Evolutionary conservation across 305 asterid species (phyloP), one percentile per base, ranked within the genome.

Genomic region (Rubia balearica): DNA sequence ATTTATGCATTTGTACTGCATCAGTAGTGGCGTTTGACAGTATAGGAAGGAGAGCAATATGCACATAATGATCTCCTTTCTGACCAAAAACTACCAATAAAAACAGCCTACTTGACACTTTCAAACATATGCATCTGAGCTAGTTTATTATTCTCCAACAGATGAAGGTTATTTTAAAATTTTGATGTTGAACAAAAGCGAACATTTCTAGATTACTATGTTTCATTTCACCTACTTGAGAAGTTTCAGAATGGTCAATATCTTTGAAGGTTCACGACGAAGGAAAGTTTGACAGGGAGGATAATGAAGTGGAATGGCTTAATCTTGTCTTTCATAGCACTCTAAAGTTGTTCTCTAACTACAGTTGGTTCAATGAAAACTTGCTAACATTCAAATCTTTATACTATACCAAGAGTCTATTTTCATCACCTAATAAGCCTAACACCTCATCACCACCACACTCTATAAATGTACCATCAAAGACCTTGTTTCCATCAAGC

Each of bases 321-420:
- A 24, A 69, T 76, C 79, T 75, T 85, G 88, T 81, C 96, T 86
- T 90, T 79, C 84, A 78, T 83, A 83, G 76, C 89, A 88, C 95
- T 86, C 96, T 79, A 83, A 78, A 73, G 95, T 80, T 80, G 89
- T 88, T 85, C 78, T 81, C 89, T 84, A 83, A 80, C 88, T 41
- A 79, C 74, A 80, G 81, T 79, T 51, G 79, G 77, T 82, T 75
- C 70, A 61, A 67, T 40, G 40, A 74, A 56, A 46, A 30, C 49
- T 72, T 74, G n/a, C 17, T 69, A 43, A 57, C 59, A 55, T 55
- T 16, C 24, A 7, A 6, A 11, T 17, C 16, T 22, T 14, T 14
- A 14, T 65, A 68, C 13, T 79, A 69, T 69, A 30, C 42, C 9
- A 74, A 56, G 6, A 19, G 53, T 65, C 42, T 14, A 73, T 64